Evolutionary conservation across 1,284 basidiomycete genomes (phyloP), one percentile per base, ranked within the genome.

Genomic region (Naganishia sp.): DNA sequence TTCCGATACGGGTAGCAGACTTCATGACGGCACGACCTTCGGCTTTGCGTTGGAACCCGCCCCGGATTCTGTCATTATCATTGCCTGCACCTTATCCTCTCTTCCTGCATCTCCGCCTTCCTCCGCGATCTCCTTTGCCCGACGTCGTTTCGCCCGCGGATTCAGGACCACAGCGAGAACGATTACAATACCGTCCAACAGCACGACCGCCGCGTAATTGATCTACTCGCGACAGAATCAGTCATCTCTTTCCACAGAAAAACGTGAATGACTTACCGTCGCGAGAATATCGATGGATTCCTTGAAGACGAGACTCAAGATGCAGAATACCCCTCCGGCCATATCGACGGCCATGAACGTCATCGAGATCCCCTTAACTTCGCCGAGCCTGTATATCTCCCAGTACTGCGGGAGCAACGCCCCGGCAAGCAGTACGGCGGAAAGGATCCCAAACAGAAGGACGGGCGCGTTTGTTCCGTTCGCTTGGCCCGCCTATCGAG

Each of bases 301-400:
- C 71, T 88, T 86, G 81, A 91, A 91, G 23, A 83, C 84, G 42
- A 92, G 82, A 28, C 88, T 89, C 10, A 90, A 78, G 69, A 86
- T 82, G 46, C 76, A 79, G 77, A 90, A 90, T 11, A 92, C 76
- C 4, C 87, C 90, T 39, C 90, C 90, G 18, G 85, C 73, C 61
- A 87, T 84, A 74, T 92, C 90, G 60, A 91, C 82, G 1, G 79
- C 71, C 81, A 92, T 87, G 79, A 92, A 91, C 3, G 81, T 51
- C 55, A 89, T 78, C 0, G 87, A 89, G 66, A 93, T 86, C 6
- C 90, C 65, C 32, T 87, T 78, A 50, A 92, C 90, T 74, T 90
- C 86, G 69, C 81, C 81, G 69, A 82, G 82, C 70, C 84, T 84
- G 79, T 85, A 88, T 50, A 92, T 92, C 75, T 91, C 89, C 67